phyloP scores from a whole-genome alignment of 2,329 filamentous ascomycete species.

The Clarireedia hainanense region DNA sequence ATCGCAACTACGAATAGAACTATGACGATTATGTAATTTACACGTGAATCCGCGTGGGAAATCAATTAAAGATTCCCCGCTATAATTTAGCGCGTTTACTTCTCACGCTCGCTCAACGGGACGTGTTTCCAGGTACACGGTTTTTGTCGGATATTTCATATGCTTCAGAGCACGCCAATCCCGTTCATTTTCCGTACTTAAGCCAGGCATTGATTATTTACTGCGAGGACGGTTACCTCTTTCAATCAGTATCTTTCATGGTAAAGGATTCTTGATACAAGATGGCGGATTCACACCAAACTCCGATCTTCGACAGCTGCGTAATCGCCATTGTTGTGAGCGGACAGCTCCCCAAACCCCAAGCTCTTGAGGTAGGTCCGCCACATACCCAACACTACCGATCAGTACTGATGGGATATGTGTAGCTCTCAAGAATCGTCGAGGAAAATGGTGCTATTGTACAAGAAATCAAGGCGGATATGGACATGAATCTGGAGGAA shows the following conservation, averaged over 20 bases:
- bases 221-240: no score
- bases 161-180: neutral
- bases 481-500: constrained; percentile 33
- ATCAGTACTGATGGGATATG: neutral
- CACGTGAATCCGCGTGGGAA: constrained; percentile 3
- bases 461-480: constrained; percentile 32
- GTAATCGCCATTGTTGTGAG: constrained; percentile 24
- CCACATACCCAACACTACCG: neutral
- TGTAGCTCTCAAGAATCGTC: constrained; percentile 13
- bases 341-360: constrained; percentile 15
- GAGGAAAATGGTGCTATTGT: constrained; percentile 31
- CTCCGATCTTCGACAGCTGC: constrained; percentile 22
- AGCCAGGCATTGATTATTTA: neutral
- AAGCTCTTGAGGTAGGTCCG: constrained; percentile 17
- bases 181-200: neutral
- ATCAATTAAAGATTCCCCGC: neutral
- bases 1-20: no score
- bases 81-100: constrained; percentile 1
- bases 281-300: constrained; percentile 13
- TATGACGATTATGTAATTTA: neutral
- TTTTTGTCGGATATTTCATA: no score
- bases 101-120: neutral
- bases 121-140: neutral
- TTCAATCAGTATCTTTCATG: neutral
- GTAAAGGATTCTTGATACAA: neutral